A percentile compares a stretch with the other conserved stretches of the same genome.
These are phyloP conservation scores for Botryosphaeria dothidea DNA, from an alignment of 2,329 filamentous ascomycete genomes.

Conservation along the genomic window DNA sequence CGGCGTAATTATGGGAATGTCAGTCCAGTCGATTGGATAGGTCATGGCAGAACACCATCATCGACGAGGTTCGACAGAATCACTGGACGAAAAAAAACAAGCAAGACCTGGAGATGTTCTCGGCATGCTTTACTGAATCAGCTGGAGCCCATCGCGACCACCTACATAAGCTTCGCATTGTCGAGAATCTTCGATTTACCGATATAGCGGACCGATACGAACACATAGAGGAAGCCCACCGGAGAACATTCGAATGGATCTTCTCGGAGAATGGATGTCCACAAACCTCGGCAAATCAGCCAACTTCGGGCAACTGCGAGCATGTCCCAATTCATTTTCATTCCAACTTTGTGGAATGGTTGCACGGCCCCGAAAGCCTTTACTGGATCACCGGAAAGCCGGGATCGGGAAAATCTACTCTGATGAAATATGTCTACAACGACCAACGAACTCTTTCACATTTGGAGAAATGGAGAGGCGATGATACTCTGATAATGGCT, in stretches of 20 bases:
- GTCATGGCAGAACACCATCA: neutral
- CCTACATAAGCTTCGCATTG: neutral
- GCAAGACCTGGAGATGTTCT: slow-evolving; percentile 1
- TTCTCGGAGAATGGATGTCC: neutral
- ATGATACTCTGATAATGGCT: neutral
- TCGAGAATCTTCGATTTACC: neutral
- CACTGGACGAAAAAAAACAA: neutral
- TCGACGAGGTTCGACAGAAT: neutral
- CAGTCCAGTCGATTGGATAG: neutral
- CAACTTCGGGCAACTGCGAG: too few relatives aligned
- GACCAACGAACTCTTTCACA: neutral
- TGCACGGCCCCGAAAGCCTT: slow-evolving; percentile 11
- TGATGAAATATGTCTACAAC: slow-evolving; percentile 38
- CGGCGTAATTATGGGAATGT: too few relatives aligned
- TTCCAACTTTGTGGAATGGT: slow-evolving; percentile 24
- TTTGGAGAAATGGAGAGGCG: neutral
- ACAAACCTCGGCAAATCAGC: too few relatives aligned
- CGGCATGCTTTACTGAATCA: neutral
- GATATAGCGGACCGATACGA: slow-evolving; percentile 8
- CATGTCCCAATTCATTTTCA: too few relatives aligned
- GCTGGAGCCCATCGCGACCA: neutral
- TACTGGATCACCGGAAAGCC: slow-evolving; percentile 46
- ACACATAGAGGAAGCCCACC: slow-evolving; percentile 5
- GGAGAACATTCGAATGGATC: slow-evolving; percentile 19
- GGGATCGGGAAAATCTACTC: slow-evolving; percentile 49